These are phyloP conservation scores for Rhipidocladum racemiflorum DNA, from an alignment of 176 grass and related monocot species.

Conservation along the genomic window DNA sequence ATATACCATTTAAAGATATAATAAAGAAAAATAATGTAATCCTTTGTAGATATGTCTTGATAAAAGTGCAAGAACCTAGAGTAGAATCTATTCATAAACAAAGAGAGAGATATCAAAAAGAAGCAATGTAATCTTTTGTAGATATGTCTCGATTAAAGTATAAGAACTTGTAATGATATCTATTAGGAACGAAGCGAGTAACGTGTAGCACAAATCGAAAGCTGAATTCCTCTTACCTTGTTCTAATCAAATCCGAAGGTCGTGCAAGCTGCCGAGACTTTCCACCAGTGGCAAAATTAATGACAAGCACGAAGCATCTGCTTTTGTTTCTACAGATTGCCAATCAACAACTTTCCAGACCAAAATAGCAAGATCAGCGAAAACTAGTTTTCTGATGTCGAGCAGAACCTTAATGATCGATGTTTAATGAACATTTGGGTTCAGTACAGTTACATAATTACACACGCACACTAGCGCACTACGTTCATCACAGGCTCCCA, in stretches of 20 bases:
- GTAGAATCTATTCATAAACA: no score
- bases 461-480: conserved; percentile 14
- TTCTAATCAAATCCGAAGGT: background rate
- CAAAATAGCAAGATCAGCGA: background rate
- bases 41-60: no score
- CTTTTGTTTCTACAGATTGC: background rate
- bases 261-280: background rate
- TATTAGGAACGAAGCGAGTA: no score
- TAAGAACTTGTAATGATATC: no score
- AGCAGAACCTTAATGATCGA: background rate
- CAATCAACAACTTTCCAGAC: background rate
- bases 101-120: no score
- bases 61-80: no score
- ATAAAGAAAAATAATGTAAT: no score
- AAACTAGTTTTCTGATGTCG: background rate
- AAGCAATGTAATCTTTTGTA: no score
- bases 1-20: no score
- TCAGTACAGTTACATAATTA: conserved; percentile 38
- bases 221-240: background rate
- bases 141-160: no score
- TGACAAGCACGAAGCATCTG: background rate
- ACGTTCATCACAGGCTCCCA: conserved; percentile 27
- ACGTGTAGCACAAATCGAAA: background rate
- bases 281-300: background rate
- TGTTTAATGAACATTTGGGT: background rate